Percentiles rank a stretch among this genome's conserved stretches.
These are phyloP conservation scores for Euphorbia corollata DNA, from an alignment of 441 rosid genomes.

Conservation along the genomic window DNA sequence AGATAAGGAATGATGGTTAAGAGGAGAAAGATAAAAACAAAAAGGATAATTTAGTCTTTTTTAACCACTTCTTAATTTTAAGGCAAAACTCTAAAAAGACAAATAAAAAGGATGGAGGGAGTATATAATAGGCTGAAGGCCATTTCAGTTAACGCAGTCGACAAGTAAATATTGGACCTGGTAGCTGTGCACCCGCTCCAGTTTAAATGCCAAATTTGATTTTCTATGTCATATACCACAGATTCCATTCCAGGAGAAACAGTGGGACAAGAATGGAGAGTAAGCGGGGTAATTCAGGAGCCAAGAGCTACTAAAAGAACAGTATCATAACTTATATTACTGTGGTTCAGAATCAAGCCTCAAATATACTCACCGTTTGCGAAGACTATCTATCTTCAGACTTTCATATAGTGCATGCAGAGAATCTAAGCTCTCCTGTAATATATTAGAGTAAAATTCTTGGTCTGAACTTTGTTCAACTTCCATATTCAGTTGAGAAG, in stretches of 20 bases:
- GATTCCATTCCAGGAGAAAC: neutral
- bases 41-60: too few relatives aligned
- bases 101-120: too few relatives aligned
- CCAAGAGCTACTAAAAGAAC: constrained; percentile 6
- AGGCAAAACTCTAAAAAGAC: too few relatives aligned
- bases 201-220: constrained; percentile 6
- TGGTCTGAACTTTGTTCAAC: constrained; percentile 33
- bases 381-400: constrained; percentile 86
- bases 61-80: too few relatives aligned
- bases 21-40: too few relatives aligned
- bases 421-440: constrained; percentile 61
- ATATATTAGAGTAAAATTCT: constrained; percentile 45
- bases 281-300: neutral
- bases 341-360: neutral
- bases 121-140: neutral
- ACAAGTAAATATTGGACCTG: neutral
- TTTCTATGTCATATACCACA: neutral
- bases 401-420: constrained; percentile 93
- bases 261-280: neutral
- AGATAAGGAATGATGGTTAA: too few relatives aligned
- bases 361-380: constrained; percentile 58
- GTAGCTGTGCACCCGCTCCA: neutral
- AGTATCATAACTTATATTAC: neutral
- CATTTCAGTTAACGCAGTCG: neutral
- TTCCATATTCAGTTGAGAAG: constrained; percentile 31